Base-by-base conservation (phyloP, 371 early-diverging fungal genomes). In the Coemansia sp. region DNA sequence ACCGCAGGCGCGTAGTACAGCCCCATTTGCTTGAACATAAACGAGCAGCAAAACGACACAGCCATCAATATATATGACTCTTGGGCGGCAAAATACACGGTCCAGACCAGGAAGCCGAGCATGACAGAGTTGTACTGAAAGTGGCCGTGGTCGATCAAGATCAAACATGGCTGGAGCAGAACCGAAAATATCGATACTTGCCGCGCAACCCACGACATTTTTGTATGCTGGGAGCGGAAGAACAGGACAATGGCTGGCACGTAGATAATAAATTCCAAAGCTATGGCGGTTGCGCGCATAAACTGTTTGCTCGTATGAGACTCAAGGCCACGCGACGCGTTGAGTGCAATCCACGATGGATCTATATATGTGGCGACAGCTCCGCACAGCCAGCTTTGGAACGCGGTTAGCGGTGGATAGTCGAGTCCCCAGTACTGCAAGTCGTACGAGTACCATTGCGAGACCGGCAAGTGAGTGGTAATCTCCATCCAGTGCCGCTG, bases 401-500 rank as follows among this genome's bases (percentile, higher is more conserved):
- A 95, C 6, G 96, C 97, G 2, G 96, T 95, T 58, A 98, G 82
- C 2, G 96, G 96, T 42, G 98, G 97, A 77, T 98, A 98, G 82
- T 98, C 98, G 40, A 98, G 86, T 0, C 95, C 96, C 93, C 96
- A 98, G 86, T 95, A 95, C 40, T 87, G 72, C 26, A 92, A 82
- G 65, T 91, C 90, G 79, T 94, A 93, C 20, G 80, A 82, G 78
- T 98, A 98, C 98, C 98, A 98, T 65, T 89, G 72, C 11, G 72
- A 70, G 12, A 84, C 67, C 0, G 95, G 93, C 54, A 95, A 73
- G 66, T 93, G 88, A 4, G 81, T 69, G 0, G 97, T 95, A 37
- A 97, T 81, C 78, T 97, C 96, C 90, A 98, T 90, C 96, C 96
- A 98, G 80, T 98, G 97, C 25, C 98, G 85, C 72, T 98, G 98